These are phyloP conservation scores for Phaeosphaeriaceae sp. DNA, from an alignment of 2,329 filamentous ascomycete species.

Conservation along the genomic window DNA sequence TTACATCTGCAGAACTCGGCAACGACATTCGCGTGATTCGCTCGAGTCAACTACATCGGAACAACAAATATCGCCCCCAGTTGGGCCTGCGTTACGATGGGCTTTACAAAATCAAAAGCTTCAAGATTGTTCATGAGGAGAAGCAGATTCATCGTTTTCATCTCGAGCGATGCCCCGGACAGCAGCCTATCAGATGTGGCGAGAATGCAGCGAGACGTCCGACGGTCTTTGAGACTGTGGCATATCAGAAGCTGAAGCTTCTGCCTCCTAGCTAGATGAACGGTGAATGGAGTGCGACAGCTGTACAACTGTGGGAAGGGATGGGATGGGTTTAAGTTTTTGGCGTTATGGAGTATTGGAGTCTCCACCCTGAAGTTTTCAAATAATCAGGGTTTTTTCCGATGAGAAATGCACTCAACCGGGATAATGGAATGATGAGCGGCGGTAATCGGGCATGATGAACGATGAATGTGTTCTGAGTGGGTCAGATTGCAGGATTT, in stretches of 20 bases:
- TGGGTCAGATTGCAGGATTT: too few relatives aligned
- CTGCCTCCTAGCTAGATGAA: too few relatives aligned
- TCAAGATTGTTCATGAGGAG: constrained; percentile 47
- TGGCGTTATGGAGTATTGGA: too few relatives aligned
- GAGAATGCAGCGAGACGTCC: constrained; percentile 54
- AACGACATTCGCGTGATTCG: constrained; percentile 60
- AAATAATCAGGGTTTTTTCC: too few relatives aligned
- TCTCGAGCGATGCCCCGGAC: constrained; percentile 51
- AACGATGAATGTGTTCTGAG: too few relatives aligned
- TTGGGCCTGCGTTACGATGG: constrained; percentile 65
- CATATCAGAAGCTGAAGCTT: constrained; percentile 26
- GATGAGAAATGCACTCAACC: too few relatives aligned
- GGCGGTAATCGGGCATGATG: too few relatives aligned
- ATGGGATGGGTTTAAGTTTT: too few relatives aligned
- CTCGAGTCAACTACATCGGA: constrained; percentile 46
- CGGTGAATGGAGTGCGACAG: too few relatives aligned
- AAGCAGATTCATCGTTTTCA: constrained; percentile 57
- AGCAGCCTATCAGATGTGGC: constrained; percentile 56
- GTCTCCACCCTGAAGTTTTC: too few relatives aligned
- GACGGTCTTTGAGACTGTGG: constrained; percentile 33
- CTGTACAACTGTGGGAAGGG: too few relatives aligned
- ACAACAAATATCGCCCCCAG: constrained; percentile 53
- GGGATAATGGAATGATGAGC: too few relatives aligned
- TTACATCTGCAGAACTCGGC: constrained; percentile 45
- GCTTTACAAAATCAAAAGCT: constrained; percentile 56